Base-by-base conservation (phyloP, 352 stramenopile genomes). In the Paralagenidium karlingii region DNA sequence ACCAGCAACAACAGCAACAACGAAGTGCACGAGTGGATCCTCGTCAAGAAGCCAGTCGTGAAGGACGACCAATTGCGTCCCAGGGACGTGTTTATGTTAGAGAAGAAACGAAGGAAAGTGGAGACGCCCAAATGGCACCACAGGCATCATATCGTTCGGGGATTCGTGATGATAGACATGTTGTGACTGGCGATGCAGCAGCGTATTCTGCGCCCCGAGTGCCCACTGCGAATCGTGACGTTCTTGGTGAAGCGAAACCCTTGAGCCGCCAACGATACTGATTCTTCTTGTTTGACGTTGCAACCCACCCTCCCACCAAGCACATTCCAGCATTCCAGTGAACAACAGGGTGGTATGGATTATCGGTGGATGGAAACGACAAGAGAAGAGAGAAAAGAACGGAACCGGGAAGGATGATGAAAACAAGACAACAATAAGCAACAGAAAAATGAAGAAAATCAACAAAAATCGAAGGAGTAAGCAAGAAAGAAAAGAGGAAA, bases 231-330 rank as follows among this genome's bases (percentile, higher is more conserved):
- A 82, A 64, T 42, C 69, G 58, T 37, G 63, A 81, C 19, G 60
- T 53, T 26, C 40, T 77, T 15, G 63, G 62, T 29, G 71, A 86
- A 31, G 62, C 68, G 6, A 86, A 83, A 50, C 64, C 66, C 36
- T 54, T 82, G 47, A 83, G 66, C 54, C 68, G 71, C 58, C 71
- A 86, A 60, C 71, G 71, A 53, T 86, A 86, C 53, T 86, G 61
- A 74, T 43, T 38, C 3, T 39, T 26, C 4, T 41, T 41, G 28
- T 32, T 15, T 15, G 11, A 32, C 28, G 11, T 32, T 32, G 28
- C 11, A 15, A 11, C 15, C 15, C 28, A 11, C 11, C 28, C 11
- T 11, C 11, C 11, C 28, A 32, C 11, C 28, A 32, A 11, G 11
- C 28, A 11, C 11, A 11, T 15, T 32, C 15, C 28, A 11, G 28